Conservation (phyloP, 2,329 filamentous ascomycete species). For the Dactylellina drechsleri region DNA sequence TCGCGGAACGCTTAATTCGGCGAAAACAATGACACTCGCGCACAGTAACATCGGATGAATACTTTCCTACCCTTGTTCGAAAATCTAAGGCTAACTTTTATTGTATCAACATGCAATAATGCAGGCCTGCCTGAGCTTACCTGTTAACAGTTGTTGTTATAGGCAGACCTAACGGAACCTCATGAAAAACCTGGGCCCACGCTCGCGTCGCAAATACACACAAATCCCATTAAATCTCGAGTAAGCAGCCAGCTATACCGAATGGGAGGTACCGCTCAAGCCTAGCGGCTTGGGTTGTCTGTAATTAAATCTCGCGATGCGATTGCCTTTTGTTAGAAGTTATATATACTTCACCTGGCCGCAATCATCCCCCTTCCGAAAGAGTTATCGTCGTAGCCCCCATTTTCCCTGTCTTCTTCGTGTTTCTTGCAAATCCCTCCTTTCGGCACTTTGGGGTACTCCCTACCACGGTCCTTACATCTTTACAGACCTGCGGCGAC, state of each 20-base stretch:
- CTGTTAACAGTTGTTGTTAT: no score
- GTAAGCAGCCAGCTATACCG: neutral
- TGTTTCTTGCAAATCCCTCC: neutral
- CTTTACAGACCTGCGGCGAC: neutral
- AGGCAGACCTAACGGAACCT: no score
- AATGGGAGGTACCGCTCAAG: neutral
- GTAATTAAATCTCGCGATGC: neutral
- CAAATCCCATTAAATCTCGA: no score
- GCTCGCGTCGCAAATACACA: no score
- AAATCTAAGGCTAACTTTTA: no score
- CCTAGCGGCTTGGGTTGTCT: constrained; percentile 3
- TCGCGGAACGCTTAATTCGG: neutral
- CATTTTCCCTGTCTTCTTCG: constrained; percentile 1
- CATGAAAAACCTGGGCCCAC: no score
- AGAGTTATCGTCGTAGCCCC: constrained; percentile 10
- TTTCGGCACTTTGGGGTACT: constrained; percentile 18
- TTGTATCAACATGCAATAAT: no score
- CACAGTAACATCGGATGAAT: neutral
- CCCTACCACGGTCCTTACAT: constrained; percentile 22
- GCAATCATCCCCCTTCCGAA: constrained; percentile 2
- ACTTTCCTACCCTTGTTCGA: no score
- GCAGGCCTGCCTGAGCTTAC: no score
- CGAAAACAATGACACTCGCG: neutral
- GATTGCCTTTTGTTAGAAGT: neutral
- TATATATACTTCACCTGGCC: neutral